Evolutionary conservation across 164 flowering plant species (phyloP), one percentile per base, ranked within the genome.

Genomic region (Platanus orientalis): DNA sequence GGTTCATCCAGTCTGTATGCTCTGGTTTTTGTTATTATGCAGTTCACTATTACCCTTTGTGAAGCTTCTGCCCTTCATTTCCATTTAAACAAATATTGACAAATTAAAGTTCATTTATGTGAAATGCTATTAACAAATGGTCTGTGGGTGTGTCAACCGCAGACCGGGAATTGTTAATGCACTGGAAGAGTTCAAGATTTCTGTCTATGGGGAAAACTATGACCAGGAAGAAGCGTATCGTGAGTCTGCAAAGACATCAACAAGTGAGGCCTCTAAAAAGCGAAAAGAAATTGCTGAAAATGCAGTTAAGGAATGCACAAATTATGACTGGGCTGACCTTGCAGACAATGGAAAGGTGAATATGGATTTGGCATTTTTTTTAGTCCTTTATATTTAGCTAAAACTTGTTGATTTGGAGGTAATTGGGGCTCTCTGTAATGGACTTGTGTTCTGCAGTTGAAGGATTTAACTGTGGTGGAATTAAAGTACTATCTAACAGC

Each of bases 331-430:
- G 97, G 69, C 69, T 32, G 88, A 84, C 23, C 94, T 95, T 71
- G 97, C 92, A 23, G 89, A 86, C 40, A 79, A 40, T 57, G 97
- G 97, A 69, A 83, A 87, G 96, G 97, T 94, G 39, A 75, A 44
- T 48, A 27, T 21, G 28, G 27, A 25, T 34, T 3, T 4, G 5
- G 21, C 17, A 14, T 26, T 21, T 16, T 32, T 20, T 56, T 34
- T 6, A 20, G 11, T 54, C 34, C 21, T 6, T n/a, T n/a, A 51
- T 10, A 54, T 61, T 28, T 58, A 42, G 24, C 17, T 48, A 24
- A 30, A 48, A 60, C 50, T 16, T 60, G 26, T 20, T 44, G 10
- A 10, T 27, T 61, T 11, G 28, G 44, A n/a, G n/a, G 24, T 24
- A 23, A 28, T 21, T 19, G 24, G 26, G 10, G 24, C 32, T 40